Evolutionary conservation across 495 filamentous ascomycete species (phyloP).

Genomic region (Penicillium coprophilum): DNA sequence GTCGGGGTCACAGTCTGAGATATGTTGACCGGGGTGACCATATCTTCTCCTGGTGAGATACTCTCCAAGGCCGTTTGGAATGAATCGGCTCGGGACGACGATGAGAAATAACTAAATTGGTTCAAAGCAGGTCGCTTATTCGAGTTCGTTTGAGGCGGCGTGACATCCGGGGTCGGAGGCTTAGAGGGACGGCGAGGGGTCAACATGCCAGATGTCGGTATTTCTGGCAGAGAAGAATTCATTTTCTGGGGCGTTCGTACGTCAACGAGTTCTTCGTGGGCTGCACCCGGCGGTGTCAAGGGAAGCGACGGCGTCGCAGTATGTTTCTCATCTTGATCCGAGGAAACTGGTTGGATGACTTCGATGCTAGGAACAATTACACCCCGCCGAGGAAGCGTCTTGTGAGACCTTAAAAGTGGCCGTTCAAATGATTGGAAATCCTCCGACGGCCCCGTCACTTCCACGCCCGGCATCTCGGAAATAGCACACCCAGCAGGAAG

Average conservation of each 20-base stretch:
- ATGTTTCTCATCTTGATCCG: slow-evolving; percentile 26
- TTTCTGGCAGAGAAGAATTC: slow-evolving; percentile 26
- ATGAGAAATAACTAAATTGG: slow-evolving; percentile 34
- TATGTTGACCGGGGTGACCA: slow-evolving; percentile 49
- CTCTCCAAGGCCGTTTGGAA: slow-evolving; percentile 72
- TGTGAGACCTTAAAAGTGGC: slow-evolving; percentile 47
- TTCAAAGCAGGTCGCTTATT: slow-evolving; percentile 45
- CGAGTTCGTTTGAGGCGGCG: slow-evolving; percentile 57
- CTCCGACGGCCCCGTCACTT: slow-evolving; percentile 33
- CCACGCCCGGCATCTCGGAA: slow-evolving; percentile 40
- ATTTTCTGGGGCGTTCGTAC: slow-evolving; percentile 28
- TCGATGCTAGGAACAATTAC: slow-evolving; percentile 27
- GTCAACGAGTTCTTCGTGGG: slow-evolving; percentile 24
- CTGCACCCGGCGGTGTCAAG: slow-evolving; percentile 41
- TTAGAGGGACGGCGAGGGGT: slow-evolving; percentile 64
- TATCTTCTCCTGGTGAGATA: slow-evolving; percentile 62
- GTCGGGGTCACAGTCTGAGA: slow-evolving; percentile 28
- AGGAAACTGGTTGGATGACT: slow-evolving; percentile 28
- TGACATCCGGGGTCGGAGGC: slow-evolving; percentile 72
- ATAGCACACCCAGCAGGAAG: slow-evolving; percentile 3
- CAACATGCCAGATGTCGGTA: slow-evolving; percentile 31
- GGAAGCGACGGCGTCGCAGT: slow-evolving; percentile 36
- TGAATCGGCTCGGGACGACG: slow-evolving; percentile 62
- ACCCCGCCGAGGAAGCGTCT: slow-evolving; percentile 43
- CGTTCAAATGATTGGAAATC: slow-evolving; percentile 33